These are phyloP conservation scores for Durotheca rogersii DNA, from an alignment of 495 filamentous ascomycete genomes.

Conservation along the genomic window DNA sequence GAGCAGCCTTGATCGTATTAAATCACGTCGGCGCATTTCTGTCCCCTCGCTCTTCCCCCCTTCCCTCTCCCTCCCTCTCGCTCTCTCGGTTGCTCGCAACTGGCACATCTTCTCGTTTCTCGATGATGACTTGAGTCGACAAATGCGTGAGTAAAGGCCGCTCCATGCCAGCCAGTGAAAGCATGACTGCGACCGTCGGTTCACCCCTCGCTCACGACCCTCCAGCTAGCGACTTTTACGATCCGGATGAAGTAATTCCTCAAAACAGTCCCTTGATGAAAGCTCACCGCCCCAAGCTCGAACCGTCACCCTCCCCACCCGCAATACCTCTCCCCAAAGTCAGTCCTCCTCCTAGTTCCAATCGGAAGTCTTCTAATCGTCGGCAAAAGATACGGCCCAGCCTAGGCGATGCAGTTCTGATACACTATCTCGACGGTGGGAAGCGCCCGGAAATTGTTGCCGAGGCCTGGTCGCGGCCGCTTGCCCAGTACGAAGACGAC, in stretches of 20 bases:
- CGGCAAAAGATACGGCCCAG: constrained; percentile 43
- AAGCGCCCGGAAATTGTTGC: constrained; percentile 48
- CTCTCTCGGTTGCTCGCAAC: constrained; percentile 2
- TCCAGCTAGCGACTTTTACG: constrained; percentile 46
- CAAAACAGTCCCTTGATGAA: constrained; percentile 46
- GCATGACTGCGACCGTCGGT: constrained; percentile 47
- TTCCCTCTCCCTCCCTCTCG: no score
- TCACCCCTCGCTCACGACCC: constrained; percentile 41
- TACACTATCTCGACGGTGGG: constrained; percentile 52
- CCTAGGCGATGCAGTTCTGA: constrained; percentile 57
- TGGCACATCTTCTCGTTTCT: constrained; percentile 17
- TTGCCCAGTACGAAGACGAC: constrained; percentile 30
- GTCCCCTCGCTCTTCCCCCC: constrained; percentile 4
- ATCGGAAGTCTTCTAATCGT: constrained; percentile 44
- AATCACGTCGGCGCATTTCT: constrained; percentile 27
- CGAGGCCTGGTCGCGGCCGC: constrained; percentile 39
- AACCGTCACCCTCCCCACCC: constrained; percentile 42
- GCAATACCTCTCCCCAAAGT: constrained; percentile 36
- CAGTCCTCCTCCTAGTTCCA: constrained; percentile 41
- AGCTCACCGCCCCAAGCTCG: constrained; percentile 42
- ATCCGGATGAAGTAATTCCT: constrained; percentile 47
- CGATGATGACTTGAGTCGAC: constrained; percentile 35
- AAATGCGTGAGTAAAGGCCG: constrained; percentile 39
- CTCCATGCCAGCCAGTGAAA: constrained; percentile 40
- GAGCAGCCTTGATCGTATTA: constrained; percentile 16